Conservation (phyloP, 345 rosid species). For the Boechera stricta region DNA sequence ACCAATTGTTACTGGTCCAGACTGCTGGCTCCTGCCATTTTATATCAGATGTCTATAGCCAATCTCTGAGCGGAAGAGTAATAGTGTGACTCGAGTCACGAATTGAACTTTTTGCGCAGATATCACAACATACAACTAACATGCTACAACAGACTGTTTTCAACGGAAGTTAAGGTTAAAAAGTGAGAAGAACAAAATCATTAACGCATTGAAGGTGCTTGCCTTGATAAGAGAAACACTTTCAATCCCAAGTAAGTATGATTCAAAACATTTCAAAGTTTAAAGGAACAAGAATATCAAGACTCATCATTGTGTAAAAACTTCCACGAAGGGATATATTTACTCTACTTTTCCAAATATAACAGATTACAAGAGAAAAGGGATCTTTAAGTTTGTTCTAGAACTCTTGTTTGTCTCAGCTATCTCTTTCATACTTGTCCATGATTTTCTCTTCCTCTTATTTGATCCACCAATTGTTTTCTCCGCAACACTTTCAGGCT, state of each 20-base stretch:
- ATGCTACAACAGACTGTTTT: too few species aligned
- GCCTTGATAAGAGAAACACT: too few species aligned
- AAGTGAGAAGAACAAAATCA: too few species aligned
- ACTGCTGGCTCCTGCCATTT: neutral
- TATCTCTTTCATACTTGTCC: conserved; percentile 34
- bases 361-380: conserved; percentile 34
- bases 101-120: neutral
- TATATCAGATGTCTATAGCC: conserved; percentile 17
- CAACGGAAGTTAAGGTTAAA: too few species aligned
- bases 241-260: too few species aligned
- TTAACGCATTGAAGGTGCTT: too few species aligned
- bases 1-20: neutral
- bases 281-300: too few species aligned
- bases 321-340: too few species aligned
- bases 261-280: neutral
- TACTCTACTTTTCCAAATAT: neutral
- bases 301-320: too few species aligned
- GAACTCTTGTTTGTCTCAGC: conserved; percentile 28
- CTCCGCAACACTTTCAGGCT: conserved; percentile 21
- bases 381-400: conserved; percentile 14
- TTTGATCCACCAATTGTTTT: conserved; percentile 38
- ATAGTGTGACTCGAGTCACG: conserved; percentile 59
- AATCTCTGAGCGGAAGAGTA: conserved; percentile 72
- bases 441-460: conserved; percentile 40
- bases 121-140: neutral